Evolutionary conservation across 148 eudicot genomes (phyloP).

Genomic region (Vaccinium corymbosum): DNA sequence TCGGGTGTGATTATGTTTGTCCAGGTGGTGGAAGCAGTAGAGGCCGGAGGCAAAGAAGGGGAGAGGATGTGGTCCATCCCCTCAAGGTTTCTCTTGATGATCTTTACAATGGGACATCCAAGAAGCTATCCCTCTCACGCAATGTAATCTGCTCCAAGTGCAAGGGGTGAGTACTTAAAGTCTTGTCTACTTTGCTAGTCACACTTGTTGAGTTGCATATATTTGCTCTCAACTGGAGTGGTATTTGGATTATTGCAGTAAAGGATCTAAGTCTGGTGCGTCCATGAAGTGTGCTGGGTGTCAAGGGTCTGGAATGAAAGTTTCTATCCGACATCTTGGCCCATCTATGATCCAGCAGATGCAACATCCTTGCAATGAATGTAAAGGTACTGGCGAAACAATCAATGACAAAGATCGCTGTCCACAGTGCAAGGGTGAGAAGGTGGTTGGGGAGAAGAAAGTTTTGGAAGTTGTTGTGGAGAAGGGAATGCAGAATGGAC

Average conservation of each 20-base stretch:
- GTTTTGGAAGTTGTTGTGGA: constrained; percentile 48
- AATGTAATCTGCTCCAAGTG: constrained; percentile 49
- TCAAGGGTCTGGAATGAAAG: constrained; percentile 56
- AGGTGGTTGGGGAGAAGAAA: constrained; percentile 51
- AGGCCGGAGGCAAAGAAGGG: constrained; percentile 54
- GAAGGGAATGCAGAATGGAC: constrained; percentile 57
- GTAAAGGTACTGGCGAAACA: constrained; percentile 55
- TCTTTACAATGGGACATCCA: constrained; percentile 48
- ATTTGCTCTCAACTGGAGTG: neutral
- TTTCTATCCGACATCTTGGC: constrained; percentile 46
- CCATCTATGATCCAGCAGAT: constrained; percentile 61
- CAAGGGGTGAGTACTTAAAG: constrained; percentile 38
- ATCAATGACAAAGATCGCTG: constrained; percentile 52
- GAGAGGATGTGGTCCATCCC: constrained; percentile 54
- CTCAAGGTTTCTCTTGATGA: constrained; percentile 52
- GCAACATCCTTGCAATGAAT: constrained; percentile 58
- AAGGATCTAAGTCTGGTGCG: constrained; percentile 56
- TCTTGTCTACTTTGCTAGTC: neutral
- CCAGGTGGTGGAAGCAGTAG: constrained; percentile 49
- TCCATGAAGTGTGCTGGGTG: constrained; percentile 52
- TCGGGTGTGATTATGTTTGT: neutral
- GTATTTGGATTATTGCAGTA: constrained; percentile 25
- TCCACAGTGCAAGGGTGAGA: constrained; percentile 53
- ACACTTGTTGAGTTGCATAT: neutral
- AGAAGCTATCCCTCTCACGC: constrained; percentile 51